A percentile compares a stretch with the other conserved stretches of the same genome.
Evolutionary conservation across 768 basidiomycete species (phyloP).

Genomic region (Suillus americanus): DNA sequence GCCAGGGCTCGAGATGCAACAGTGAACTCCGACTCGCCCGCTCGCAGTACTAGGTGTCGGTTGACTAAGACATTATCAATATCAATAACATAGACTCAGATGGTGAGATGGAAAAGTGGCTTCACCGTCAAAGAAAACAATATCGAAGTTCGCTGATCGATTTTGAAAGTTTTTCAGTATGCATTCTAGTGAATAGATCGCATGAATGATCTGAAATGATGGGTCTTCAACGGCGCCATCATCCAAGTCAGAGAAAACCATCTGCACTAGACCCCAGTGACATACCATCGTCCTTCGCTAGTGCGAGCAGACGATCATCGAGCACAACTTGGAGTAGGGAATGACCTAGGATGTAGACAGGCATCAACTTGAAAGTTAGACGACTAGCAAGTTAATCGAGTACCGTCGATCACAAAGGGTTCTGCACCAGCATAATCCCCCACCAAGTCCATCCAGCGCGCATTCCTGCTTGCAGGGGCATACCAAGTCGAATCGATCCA

Average conservation of each 20-base stretch:
- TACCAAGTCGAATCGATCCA: constrained; percentile 42
- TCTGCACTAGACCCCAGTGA: background rate
- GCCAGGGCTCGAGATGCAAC: constrained; percentile 52
- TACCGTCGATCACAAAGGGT: constrained; percentile 66
- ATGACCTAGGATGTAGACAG: constrained; percentile 46
- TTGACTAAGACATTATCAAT: constrained; percentile 34
- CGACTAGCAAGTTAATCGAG: background rate
- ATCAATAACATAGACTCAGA: background rate
- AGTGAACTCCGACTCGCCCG: constrained; percentile 34
- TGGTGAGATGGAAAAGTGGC: background rate
- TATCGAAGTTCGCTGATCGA: constrained; percentile 55
- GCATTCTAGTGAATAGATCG: constrained; percentile 53
- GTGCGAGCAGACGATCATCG: constrained; percentile 58
- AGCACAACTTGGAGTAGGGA: constrained; percentile 58
- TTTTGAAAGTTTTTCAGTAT: constrained; percentile 46
- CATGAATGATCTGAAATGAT: constrained; percentile 66
- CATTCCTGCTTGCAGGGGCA: constrained; percentile 31
- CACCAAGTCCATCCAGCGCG: constrained; percentile 67
- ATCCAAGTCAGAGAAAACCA: background rate
- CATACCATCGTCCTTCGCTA: constrained; percentile 49
- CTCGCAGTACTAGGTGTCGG: constrained; percentile 41
- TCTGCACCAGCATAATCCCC: constrained; percentile 72
- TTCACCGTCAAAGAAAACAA: constrained; percentile 63
- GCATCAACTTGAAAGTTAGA: background rate
- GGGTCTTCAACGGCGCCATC: constrained; percentile 34